Evolutionary conservation across 257 asterid species (phyloP), one percentile per base, ranked within the genome.

Genomic region (Solanum pennellii): DNA sequence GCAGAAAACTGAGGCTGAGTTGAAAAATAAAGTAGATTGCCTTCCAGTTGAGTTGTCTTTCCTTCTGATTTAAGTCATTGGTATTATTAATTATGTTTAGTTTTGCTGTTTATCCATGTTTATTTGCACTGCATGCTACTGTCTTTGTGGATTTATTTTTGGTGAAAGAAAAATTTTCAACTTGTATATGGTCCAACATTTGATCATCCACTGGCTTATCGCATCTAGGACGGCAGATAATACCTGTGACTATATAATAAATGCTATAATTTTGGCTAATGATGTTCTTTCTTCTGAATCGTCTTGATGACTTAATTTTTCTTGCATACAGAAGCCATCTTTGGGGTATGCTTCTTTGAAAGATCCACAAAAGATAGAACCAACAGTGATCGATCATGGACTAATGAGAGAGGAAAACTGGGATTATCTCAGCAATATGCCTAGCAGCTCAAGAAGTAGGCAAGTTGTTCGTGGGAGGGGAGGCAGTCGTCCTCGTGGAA

Each of bases 401-500:
- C 90, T 87, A 10, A 39, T 88, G 79, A 93, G 92, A 79, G 98
- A 89, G 83, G 95, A 92, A 56, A 90, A 88, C 56, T 88, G 93
- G 95, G 94, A 89, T 52, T 87, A 89, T 73, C 73, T 85, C 68
- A 92, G 90, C 25, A 90, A 89, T 79, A 80, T 89, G 33, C 93
- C 95, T 52, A 90, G 95, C 49, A 91, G 92, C 91, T 92, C 96
- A 0, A 90, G 94, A 23, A 68, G 88, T 88, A 93, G 73, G 91
- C 95, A 92, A 89, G 91, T 85, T 41, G 86, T 83, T 87, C 93
- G 95, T 85, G 93, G 92, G n/a, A 90, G 94, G 66, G 96, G 94
- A 79, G 92, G 93, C 47, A 93, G 97, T 59, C 96, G 98, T 27
- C 94, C 97, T 2, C 95, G 95, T 47, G 95, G 95, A 33, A 94